Percentiles rank a stretch among this genome's conserved stretches.
phyloP scores from a whole-genome alignment of 768 basidiomycete genomes.

The Coprinellus aureogranulatus region DNA sequence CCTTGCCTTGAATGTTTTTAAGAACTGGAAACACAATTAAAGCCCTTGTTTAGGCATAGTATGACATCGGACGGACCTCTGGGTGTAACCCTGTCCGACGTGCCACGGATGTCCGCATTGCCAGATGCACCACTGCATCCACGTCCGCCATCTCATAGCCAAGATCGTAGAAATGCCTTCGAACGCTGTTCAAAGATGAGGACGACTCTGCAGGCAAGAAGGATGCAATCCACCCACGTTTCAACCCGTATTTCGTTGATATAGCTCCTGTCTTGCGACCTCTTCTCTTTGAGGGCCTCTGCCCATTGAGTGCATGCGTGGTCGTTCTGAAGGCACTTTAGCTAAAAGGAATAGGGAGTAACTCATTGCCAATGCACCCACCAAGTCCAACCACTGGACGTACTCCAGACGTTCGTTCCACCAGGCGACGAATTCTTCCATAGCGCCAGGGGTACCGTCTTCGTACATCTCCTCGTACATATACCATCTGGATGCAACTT shows the following conservation, averaged over 20 bases:
- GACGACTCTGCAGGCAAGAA: background rate
- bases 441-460: background rate
- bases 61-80: background rate
- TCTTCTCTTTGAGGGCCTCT: background rate
- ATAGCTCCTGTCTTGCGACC: background rate
- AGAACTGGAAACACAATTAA: background rate
- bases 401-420: background rate
- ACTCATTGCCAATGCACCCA: too few species aligned
- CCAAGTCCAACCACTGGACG: background rate
- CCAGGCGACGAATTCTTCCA: background rate
- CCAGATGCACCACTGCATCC: background rate
- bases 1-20: background rate
- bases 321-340: too few species aligned
- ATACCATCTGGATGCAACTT: too few species aligned
- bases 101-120: background rate
- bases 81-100: background rate
- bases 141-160: background rate
- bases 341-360: too few species aligned
- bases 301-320: background rate
- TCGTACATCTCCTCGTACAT: too few species aligned
- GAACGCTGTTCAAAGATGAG: background rate
- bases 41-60: background rate
- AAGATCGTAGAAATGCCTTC: background rate
- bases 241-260: background rate
- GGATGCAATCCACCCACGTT: background rate